A percentile compares a stretch with the other conserved stretches of the same genome.
phyloP scores from a whole-genome alignment of 1,139 yeast genomes.

The Yamadazyma spencermartinsiae region DNA sequence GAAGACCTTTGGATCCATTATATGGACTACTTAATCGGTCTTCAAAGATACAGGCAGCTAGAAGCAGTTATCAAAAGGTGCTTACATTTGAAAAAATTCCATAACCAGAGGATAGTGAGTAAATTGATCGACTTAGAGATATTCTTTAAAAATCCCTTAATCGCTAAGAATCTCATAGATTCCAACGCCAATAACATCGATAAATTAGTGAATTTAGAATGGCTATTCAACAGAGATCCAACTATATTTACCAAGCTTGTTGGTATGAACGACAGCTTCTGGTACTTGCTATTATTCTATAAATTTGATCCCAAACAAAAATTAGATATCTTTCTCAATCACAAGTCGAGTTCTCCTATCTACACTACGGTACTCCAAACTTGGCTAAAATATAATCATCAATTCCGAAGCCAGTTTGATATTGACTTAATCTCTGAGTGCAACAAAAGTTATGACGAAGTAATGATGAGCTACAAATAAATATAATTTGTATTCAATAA shows the following conservation, averaged over 20 bases:
- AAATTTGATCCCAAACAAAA: slow-evolving; percentile 2
- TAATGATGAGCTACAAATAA: slow-evolving; percentile 2
- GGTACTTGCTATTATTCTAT: slow-evolving; percentile 1
- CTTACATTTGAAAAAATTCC: slow-evolving; percentile 20
- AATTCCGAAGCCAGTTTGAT: neutral
- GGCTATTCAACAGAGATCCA: slow-evolving; percentile 21
- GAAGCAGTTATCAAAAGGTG: slow-evolving; percentile 38
- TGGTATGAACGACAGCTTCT: slow-evolving; percentile 20
- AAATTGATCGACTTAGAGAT: slow-evolving; percentile 44
- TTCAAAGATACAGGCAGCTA: slow-evolving; percentile 32
- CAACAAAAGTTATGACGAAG: slow-evolving; percentile 2
- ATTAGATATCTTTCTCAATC: slow-evolving; percentile 18
- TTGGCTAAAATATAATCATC: slow-evolving; percentile 5
- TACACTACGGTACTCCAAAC: slow-evolving; percentile 1
- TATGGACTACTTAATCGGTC: slow-evolving; percentile 43
- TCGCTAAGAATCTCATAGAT: slow-evolving; percentile 38
- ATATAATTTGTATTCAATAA: neutral
- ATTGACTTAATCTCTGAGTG: neutral
- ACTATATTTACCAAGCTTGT: slow-evolving; percentile 23
- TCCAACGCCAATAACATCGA: slow-evolving; percentile 33
- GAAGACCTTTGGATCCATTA: slow-evolving; percentile 65
- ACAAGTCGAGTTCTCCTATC: slow-evolving; percentile 8
- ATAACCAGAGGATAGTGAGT: slow-evolving; percentile 26
- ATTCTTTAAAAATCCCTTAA: slow-evolving; percentile 27
- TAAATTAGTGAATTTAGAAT: slow-evolving; percentile 42